A percentile compares a stretch with the other conserved stretches of the same genome.
phyloP scores from a whole-genome alignment of 306 rosid genomes.

The Cicer arietinum region DNA sequence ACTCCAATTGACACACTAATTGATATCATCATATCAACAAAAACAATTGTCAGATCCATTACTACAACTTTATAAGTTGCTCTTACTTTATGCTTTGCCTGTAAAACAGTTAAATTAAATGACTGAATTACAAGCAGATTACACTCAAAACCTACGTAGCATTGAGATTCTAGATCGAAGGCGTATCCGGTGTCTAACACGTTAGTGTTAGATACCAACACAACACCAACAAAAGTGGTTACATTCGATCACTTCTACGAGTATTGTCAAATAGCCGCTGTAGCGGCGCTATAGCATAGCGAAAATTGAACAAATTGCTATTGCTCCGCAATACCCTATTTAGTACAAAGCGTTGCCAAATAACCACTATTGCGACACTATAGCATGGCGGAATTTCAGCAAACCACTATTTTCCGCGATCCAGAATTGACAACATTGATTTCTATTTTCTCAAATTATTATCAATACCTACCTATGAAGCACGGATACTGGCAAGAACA shows the following conservation, averaged over 20 bases:
- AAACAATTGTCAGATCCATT: constrained; percentile 6
- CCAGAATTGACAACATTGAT: no score
- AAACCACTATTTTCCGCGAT: no score
- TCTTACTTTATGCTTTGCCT: not conserved
- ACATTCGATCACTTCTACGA: not conserved
- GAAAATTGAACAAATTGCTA: no score
- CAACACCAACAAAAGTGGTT: not conserved
- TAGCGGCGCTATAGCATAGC: no score
- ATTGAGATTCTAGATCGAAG: not conserved
- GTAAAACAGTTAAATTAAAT: not conserved
- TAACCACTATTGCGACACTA: no score
- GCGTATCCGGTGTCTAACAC: not conserved
- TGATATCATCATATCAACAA: not conserved
- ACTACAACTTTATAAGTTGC: not conserved
- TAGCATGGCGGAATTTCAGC: no score
- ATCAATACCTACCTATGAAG: not conserved
- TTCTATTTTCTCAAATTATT: not conserved
- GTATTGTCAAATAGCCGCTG: no score
- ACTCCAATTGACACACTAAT: not conserved
- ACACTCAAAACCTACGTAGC: not conserved
- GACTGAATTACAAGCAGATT: constrained; percentile 7
- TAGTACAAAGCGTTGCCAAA: no score
- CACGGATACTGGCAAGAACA: no score
- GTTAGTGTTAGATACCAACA: not conserved
- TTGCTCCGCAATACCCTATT: no score